phyloP scores from a whole-genome alignment of 768 basidiomycete genomes.

The Lactarius pseudohatsudake region DNA sequence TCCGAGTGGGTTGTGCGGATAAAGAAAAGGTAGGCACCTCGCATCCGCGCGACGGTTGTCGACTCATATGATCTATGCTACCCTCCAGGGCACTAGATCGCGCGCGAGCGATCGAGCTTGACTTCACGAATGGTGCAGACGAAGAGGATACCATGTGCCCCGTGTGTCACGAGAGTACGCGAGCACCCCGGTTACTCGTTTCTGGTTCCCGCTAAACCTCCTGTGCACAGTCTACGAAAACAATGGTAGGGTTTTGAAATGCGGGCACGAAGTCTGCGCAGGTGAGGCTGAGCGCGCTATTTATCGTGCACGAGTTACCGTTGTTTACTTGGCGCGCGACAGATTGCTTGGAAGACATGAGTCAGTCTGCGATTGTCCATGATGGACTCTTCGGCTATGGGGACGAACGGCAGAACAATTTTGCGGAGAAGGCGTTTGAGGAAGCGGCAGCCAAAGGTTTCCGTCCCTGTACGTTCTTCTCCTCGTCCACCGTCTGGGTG shows the following conservation, averaged over 20 bases:
- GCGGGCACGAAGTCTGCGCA: slow-evolving; percentile 66
- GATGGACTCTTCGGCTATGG: slow-evolving; percentile 61
- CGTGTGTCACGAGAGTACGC: slow-evolving; percentile 63
- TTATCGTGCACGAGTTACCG: background rate
- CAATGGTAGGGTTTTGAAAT: slow-evolving; percentile 60
- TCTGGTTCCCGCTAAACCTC: background rate
- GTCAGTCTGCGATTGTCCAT: slow-evolving; percentile 51
- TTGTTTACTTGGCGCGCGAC: background rate
- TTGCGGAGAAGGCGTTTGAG: slow-evolving; percentile 56
- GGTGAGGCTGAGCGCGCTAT: slow-evolving; percentile 38
- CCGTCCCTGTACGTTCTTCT: slow-evolving; percentile 50
- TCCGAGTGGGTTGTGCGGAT: slow-evolving; percentile 41
- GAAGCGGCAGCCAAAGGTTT: slow-evolving; percentile 54
- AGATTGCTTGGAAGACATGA: slow-evolving; percentile 60
- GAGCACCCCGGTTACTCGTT: slow-evolving; percentile 1
- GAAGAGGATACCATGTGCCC: slow-evolving; percentile 55
- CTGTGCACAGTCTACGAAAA: slow-evolving; percentile 45
- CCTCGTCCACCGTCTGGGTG: background rate
- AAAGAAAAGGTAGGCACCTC: slow-evolving; percentile 5
- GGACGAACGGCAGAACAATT: slow-evolving; percentile 54
- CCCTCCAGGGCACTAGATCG: slow-evolving; percentile 46
- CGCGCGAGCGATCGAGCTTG: slow-evolving; percentile 45
- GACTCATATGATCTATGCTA: slow-evolving; percentile 37
- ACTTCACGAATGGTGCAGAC: slow-evolving; percentile 50
- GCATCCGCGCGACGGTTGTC: background rate